Evolutionary conservation across 257 asterid species (phyloP), one percentile per base, ranked within the genome.

Genomic region (Solanum acaule): DNA sequence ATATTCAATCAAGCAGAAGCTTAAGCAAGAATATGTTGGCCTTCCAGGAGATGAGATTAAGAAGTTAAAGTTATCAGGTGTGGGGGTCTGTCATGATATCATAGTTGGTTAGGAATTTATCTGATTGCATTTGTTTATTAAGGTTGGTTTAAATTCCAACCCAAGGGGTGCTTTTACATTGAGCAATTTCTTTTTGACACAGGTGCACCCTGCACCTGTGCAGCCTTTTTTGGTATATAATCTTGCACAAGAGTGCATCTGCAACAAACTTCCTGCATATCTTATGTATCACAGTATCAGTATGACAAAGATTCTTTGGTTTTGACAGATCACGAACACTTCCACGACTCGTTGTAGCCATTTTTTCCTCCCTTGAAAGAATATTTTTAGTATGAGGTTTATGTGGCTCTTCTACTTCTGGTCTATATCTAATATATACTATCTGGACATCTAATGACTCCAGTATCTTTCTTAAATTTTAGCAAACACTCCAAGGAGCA

Each of bases 1-100:
- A 52, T 97, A 96, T 90, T 93, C 99, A 14, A 93, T 94, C 89
- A 95, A 88, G 88, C 95, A 95, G 83, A 96, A 95, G 89, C 96
- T 97, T 85, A 97, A 95, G 95, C 94, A 90, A 89, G 98, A 95
- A 88, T 96, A 92, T 87, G 37, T 91, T 84, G 98, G 98, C 88
- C 93, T 94, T 85, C 92, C 93, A 22, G 94, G 93, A 37, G 93
- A 89, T 84, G 96, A 97, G 90, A 92, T 97, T 86, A 96, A 96
- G 91, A 90, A 88, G 81, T 88, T 97, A 93, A 97, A 86, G 93
- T 90, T 92, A 85, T 96, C 97, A 73, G 98, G 99, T 86, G 93
- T 92, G 85, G 94, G 96, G 99, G 99, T 97, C 87, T 46, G 93
- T 92, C 88, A 42, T 46, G 59, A 82, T 86, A 38, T 34, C 72